Base-by-base conservation (phyloP, 352 stramenopile species). In the Globisporangium carolinianum region DNA sequence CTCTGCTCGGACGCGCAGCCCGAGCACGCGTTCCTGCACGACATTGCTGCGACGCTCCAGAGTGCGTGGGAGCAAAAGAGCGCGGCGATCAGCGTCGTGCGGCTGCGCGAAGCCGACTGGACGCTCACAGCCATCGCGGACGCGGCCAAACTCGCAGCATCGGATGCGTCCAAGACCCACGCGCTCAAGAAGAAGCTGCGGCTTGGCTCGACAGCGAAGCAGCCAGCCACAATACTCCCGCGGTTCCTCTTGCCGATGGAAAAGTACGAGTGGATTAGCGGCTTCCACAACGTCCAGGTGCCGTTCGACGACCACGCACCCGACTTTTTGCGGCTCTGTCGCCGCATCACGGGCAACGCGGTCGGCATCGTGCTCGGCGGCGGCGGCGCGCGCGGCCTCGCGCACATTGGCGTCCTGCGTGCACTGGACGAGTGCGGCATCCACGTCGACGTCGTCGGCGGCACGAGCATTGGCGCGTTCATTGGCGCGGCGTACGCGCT, bases 321-420 rank as follows among this genome's bases (percentile, higher is more conserved):
- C 1, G 86, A 95, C 47, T 89, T 95, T 35, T 69, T 91, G 42
- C 91, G 95, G 1, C 62, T 98, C 39, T 87, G 79, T 65, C 81
- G 96, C 52, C 79, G 89, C 49, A 76, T 99, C 12, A 97, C 93
- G 1, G 94, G 95, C 43, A 92, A 90, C 56, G 86, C 91, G 4
- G 79, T 98, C 24, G 96, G 95, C 6, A 65, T 99, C 8, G 95
- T 98, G 1, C 78, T 99, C 42, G 93, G 93, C 47, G 95, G 93
- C 53, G 96, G 96, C 9, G 96, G 94, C 53, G 94, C 93, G 15
- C 68, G 95, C 61, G 96, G 95, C 11, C 72, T 98, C 4, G 91
- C 93, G 6, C 96, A 99, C 73, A 83, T 99, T 53, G 92, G 95
- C 10, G 89, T 99, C 0, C 72, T 98, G 10, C 80, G 79, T 38